phyloP scores from a whole-genome alignment of 306 rosid genomes.

The barrel medic (Medicago truncatula) region DNA sequence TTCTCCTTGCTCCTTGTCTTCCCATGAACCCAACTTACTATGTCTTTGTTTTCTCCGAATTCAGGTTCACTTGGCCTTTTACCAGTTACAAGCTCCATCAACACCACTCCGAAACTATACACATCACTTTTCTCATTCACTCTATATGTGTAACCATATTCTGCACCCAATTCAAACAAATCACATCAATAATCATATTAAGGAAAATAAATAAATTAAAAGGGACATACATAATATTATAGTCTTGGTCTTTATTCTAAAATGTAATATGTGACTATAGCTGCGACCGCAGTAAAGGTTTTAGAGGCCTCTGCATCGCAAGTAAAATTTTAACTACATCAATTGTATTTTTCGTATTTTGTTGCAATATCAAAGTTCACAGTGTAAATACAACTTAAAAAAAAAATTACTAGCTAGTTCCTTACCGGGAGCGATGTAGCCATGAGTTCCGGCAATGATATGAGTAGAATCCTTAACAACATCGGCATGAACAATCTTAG shows the following conservation, averaged over 20 bases:
- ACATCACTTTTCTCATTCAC: constrained; percentile 95
- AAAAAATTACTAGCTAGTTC: neutral
- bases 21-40: constrained; percentile 74
- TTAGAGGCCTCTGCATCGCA: neutral
- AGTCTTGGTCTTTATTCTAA: neutral
- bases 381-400: neutral
- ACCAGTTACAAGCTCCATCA: constrained; percentile 85
- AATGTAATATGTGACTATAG: neutral
- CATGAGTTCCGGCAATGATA: constrained; percentile 89
- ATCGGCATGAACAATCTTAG: constrained; percentile 69
- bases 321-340: neutral
- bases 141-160: constrained; percentile 80
- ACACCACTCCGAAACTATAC: constrained; percentile 90
- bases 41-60: constrained; percentile 80
- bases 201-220: neutral
- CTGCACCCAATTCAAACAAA: constrained; percentile 48
- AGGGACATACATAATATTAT: neutral
- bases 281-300: too few species aligned
- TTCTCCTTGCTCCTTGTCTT: constrained; percentile 61
- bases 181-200: neutral
- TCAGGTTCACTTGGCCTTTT: constrained; percentile 80
- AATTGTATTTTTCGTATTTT: neutral
- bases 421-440: constrained; percentile 97
- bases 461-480: constrained; percentile 65
- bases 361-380: neutral